A percentile compares a stretch with the other conserved stretches of the same genome.
Evolutionary conservation across 2,329 filamentous ascomycete species (phyloP).

Genomic region (Fusarium vanettenii): DNA sequence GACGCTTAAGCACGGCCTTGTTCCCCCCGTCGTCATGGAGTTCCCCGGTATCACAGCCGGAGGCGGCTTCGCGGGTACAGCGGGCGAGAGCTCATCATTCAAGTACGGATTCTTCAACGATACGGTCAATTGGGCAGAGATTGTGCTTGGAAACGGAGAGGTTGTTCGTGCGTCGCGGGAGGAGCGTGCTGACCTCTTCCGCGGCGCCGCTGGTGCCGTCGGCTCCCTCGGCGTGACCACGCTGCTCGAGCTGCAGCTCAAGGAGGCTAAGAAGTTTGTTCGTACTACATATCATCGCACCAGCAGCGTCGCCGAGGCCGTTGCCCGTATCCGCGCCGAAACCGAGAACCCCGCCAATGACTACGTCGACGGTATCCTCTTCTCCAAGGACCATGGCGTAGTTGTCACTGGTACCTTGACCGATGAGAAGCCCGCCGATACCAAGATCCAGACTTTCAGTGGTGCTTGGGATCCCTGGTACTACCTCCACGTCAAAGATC

Average conservation of each 20-base stretch:
- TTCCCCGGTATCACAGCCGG: conserved; percentile 78
- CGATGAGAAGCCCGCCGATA: conserved; percentile 53
- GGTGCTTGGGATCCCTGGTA: conserved; percentile 78
- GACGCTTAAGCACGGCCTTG: conserved; percentile 64
- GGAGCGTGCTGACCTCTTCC: conserved; percentile 70
- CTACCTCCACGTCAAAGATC: conserved; percentile 72
- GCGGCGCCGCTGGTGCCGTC: conserved; percentile 73
- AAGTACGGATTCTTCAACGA: conserved; percentile 74
- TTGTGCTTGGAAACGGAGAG: conserved; percentile 71
- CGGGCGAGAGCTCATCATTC: conserved; percentile 76
- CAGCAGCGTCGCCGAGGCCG: conserved; percentile 52
- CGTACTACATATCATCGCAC: conserved; percentile 66
- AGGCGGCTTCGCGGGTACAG: conserved; percentile 73
- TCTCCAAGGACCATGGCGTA: conserved; percentile 64
- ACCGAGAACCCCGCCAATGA: conserved; percentile 59
- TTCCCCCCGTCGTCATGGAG: conserved; percentile 77
- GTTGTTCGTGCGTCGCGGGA: conserved; percentile 65
- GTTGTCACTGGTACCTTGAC: conserved; percentile 71
- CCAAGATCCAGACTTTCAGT: conserved; percentile 63
- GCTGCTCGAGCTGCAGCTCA: conserved; percentile 70
- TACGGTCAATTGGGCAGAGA: conserved; percentile 71
- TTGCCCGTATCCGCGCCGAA: conserved; percentile 57
- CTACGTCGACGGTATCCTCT: conserved; percentile 78
- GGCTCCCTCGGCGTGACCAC: conserved; percentile 75
- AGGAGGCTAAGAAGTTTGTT: conserved; percentile 66